Conservation (phyloP, 441 rosid species). For the Theobroma grandiflorum region DNA sequence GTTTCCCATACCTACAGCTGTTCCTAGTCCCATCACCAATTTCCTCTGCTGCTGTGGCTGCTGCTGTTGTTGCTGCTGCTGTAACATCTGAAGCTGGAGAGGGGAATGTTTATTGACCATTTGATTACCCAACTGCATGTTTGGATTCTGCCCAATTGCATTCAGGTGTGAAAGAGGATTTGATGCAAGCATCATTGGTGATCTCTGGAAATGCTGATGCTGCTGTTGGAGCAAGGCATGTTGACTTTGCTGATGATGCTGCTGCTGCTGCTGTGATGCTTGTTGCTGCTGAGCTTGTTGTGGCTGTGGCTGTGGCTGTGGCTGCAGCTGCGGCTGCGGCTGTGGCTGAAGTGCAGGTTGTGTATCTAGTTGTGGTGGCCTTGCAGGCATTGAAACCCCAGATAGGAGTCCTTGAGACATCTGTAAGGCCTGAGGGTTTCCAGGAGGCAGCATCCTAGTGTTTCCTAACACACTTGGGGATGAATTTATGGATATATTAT, state of each 20-base stretch:
- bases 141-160: slow-evolving; percentile 72
- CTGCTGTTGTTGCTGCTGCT: slow-evolving; percentile 58
- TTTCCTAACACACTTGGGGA: slow-evolving; percentile 60
- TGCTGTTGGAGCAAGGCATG: slow-evolving; percentile 77
- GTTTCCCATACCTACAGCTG: slow-evolving; percentile 71
- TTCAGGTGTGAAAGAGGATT: slow-evolving; percentile 71
- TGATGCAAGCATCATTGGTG: slow-evolving; percentile 67
- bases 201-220: slow-evolving; percentile 78
- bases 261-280: slow-evolving; percentile 54
- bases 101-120: slow-evolving; percentile 71
- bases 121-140: slow-evolving; percentile 78
- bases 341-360: slow-evolving; percentile 54
- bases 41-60: slow-evolving; percentile 59
- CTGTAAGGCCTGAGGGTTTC: slow-evolving; percentile 76
- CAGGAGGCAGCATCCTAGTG: slow-evolving; percentile 77
- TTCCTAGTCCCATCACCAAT: slow-evolving; percentile 74
- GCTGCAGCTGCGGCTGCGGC: slow-evolving; percentile 55
- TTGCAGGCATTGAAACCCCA: slow-evolving; percentile 71
- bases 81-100: slow-evolving; percentile 79
- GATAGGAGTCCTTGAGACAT: slow-evolving; percentile 79
- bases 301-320: slow-evolving; percentile 43
- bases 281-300: slow-evolving; percentile 56
- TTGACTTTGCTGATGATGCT: slow-evolving; percentile 61
- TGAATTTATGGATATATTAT: slow-evolving; percentile 55
- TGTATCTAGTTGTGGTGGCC: slow-evolving; percentile 67